Base-by-base conservation (phyloP, 805 yeast genomes). In the Candida alai region DNA sequence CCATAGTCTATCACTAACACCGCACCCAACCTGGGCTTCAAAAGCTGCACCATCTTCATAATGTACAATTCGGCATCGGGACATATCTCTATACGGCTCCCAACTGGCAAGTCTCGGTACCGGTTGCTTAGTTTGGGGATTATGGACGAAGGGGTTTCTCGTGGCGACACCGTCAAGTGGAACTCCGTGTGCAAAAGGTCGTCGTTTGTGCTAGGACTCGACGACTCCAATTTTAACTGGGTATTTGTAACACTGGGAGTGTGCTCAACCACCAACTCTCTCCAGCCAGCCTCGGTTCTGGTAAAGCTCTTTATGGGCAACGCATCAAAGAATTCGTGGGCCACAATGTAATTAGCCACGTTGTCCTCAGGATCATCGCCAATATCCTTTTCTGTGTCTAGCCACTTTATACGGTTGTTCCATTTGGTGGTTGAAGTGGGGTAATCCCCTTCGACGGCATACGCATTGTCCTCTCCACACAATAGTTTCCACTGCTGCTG, bases 291-390 rank as follows among this genome's bases (percentile, higher is more conserved):
- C 0, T 81, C 77, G 41, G 70, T 72, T 34, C 71, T 68, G 9
- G 27, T 25, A 50, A 82, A 85, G 42, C 79, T 73, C 43, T 80
- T 78, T 16, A 86, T 78, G 0, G 95, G 95, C 36, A 86, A 61
- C 0, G 95, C 95, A 57, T 86, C 95, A 51, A 81, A 86, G 48
- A 86, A 86, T 54, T 86, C 95, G 52, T 86, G 95, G 0, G 94
- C 93, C 35, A 86, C 53, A 4, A 84, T 65, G 51, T 75, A 85
- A 39, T 83, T 81, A 27, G 84, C 66, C 2, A 43, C 38, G 2
- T 44, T 52, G 2, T 25, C 36, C 4, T 44, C 25, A 2, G 46
- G 53, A 2, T 24, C 36, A 6, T 48, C 29, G 6, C 18, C 30
- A 4, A 73, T 54, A 37, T 75, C 80, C 30, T 66, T 63, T 40